phyloP scores from a whole-genome alignment of 371 early-diverging fungal species.

The Smittium mucronatum region DNA sequence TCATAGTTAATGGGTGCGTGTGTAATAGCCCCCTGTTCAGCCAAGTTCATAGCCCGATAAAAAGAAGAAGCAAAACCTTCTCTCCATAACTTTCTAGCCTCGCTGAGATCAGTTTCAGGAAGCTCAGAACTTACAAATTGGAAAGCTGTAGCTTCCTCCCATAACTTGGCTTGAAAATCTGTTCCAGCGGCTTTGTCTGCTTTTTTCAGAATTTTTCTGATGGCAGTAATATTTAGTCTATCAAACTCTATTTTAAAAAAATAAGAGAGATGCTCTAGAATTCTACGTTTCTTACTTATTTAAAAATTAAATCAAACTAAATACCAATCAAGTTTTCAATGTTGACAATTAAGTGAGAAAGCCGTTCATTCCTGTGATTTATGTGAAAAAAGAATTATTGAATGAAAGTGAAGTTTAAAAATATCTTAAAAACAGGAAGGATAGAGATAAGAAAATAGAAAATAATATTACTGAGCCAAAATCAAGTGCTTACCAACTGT shows the following conservation, averaged over 20 bases:
- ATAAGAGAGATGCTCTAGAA: constrained; percentile 5
- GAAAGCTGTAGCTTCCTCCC: constrained; percentile 37
- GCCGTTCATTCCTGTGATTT: no score
- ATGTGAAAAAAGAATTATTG: neutral
- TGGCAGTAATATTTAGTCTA: constrained; percentile 43
- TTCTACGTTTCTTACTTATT: constrained; percentile 7
- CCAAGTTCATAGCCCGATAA: neutral
- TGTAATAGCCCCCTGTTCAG: neutral
- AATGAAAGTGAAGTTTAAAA: neutral
- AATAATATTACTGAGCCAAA: no score
- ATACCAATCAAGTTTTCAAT: constrained; percentile 25
- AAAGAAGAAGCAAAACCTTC: constrained; percentile 28
- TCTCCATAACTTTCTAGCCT: constrained; percentile 44
- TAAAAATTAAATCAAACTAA: constrained; percentile 8
- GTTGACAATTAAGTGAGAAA: neutral
- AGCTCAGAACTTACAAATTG: constrained; percentile 42
- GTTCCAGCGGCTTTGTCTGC: constrained; percentile 36
- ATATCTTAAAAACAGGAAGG: neutral
- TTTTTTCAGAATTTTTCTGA: constrained; percentile 49
- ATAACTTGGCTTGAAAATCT: constrained; percentile 32
- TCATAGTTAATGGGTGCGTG: constrained; percentile 8
- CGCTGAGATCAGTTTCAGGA: constrained; percentile 36
- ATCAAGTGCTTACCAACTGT: no score
- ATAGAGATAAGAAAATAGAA: no score
- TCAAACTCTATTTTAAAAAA: constrained; percentile 33